Evolutionary conservation across 306 rosid species (phyloP).

Genomic region (Luffa acutangula): DNA sequence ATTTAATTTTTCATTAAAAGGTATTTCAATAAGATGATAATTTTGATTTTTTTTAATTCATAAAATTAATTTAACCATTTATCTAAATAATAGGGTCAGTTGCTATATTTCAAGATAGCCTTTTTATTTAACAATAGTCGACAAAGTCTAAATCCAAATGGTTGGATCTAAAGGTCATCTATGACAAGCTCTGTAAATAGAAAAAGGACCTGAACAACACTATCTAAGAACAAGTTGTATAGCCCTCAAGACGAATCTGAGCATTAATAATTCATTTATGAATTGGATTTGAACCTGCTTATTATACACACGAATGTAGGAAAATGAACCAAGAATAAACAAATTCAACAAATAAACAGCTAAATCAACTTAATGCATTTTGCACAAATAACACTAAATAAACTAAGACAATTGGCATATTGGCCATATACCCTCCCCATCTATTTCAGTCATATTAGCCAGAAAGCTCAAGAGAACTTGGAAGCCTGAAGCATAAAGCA

Average conservation of each 20-base stretch:
- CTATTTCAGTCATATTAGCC: not conserved
- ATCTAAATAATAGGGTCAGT: too few relatives aligned
- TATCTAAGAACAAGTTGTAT: too few relatives aligned
- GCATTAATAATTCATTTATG: not conserved
- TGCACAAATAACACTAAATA: not conserved
- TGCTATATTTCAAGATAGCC: too few relatives aligned
- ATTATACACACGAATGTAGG: slow-evolving; percentile 1
- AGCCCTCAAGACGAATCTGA: not conserved
- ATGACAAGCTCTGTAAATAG: too few relatives aligned
- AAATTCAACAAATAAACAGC: not conserved
- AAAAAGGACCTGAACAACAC: too few relatives aligned
- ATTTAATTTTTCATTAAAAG: too few relatives aligned
- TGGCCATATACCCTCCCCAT: not conserved
- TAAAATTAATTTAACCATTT: too few relatives aligned
- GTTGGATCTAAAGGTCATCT: too few relatives aligned
- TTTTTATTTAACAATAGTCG: too few relatives aligned
- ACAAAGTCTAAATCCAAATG: too few relatives aligned
- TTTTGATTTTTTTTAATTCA: too few relatives aligned
- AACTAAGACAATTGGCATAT: not conserved
- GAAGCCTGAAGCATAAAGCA: not conserved
- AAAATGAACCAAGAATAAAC: not conserved
- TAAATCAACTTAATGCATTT: not conserved
- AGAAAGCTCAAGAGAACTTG: not conserved
- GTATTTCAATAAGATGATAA: too few relatives aligned
- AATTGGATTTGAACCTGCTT: not conserved